A percentile compares a stretch with the other conserved stretches of the same genome.
These are phyloP conservation scores for Barbatosphaeria neglecta DNA, from an alignment of 495 filamentous ascomycete genomes.

Conservation along the genomic window DNA sequence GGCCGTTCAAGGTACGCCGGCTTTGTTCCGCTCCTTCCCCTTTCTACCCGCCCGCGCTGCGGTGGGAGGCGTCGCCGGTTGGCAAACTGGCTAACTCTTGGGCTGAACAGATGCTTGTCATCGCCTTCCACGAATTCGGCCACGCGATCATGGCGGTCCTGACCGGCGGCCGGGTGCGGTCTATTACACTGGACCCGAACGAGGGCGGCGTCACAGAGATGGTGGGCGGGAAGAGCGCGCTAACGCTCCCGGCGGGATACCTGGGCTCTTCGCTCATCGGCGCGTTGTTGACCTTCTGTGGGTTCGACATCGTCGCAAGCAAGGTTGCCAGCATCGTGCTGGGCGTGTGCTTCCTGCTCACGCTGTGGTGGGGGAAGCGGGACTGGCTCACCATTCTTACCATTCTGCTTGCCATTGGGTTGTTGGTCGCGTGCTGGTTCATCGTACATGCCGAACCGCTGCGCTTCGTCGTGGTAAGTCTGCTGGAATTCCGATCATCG, in stretches of 20 bases:
- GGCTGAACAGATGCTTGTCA: slow-evolving; percentile 61
- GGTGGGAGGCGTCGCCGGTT: too few species aligned
- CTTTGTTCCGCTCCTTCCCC: neutral
- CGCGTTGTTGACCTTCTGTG: slow-evolving; percentile 65
- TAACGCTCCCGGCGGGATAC: slow-evolving; percentile 70
- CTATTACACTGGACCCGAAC: slow-evolving; percentile 49
- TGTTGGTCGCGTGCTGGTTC: slow-evolving; percentile 69
- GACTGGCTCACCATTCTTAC: slow-evolving; percentile 70
- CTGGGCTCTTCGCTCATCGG: slow-evolving; percentile 66
- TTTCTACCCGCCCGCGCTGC: neutral
- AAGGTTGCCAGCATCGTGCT: slow-evolving; percentile 64
- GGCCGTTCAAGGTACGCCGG: slow-evolving; percentile 68
- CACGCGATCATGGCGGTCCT: slow-evolving; percentile 63
- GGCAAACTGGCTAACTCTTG: neutral
- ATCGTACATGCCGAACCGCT: slow-evolving; percentile 62
- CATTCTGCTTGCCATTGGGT: slow-evolving; percentile 52
- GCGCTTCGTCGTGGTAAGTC: slow-evolving; percentile 54
- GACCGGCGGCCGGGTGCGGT: slow-evolving; percentile 61
- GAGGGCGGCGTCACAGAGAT: slow-evolving; percentile 69
- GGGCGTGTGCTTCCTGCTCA: slow-evolving; percentile 62
- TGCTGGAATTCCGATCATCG: neutral
- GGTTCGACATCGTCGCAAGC: slow-evolving; percentile 68
- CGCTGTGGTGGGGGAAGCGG: slow-evolving; percentile 66
- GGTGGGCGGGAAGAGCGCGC: slow-evolving; percentile 60
- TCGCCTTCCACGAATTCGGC: slow-evolving; percentile 75